Base-by-base conservation (phyloP, 371 early-diverging fungal species). In the Haplosporangium sp. region DNA sequence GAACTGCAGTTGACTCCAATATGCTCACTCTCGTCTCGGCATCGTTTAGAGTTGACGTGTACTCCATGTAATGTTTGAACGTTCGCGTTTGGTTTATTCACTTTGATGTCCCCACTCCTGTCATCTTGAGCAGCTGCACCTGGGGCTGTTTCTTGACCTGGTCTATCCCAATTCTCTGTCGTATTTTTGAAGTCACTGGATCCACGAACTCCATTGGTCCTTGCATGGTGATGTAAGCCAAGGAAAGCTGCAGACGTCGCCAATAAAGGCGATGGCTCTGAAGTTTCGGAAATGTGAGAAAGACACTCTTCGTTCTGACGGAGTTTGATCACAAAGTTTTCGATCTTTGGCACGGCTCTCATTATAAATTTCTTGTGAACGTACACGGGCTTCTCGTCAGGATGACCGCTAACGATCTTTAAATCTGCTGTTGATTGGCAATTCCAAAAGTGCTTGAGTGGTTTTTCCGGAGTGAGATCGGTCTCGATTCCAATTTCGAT, bases 331-430 rank as follows among this genome's bases (percentile, higher is more conserved):
- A 66, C n/a, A 19, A 65, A 17, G 20, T 17, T 2, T 8, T 11
- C 19, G 48, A 66, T 59, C 17, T 45, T 59, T 3, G 67, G 67
- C 2, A 66, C 48, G 15, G 47, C 48, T 37, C 27, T 35, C 37
- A 66, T 2, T 7, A 66, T 50, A n/a, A 66, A 58, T 45, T 20
- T 19, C 59, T 59, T 66, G 67, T 66, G 67, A 37, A 59, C 38
- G 38, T 17, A 66, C n/a, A 57, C 19, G 0, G 67, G 67, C 2
- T 20, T 9, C 40, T 45, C 44, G 47, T n/a, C 38, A 27, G 45
- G 7, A 5, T 3, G 20, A 0, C 15, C 4, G 27, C 10, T 11
- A 9, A 65, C 8, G 48, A 59, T 65, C 11, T 35, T 35, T 10
- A 45, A 42, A n/a, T 66, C 67, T 8, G 67, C 2, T 19, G 67